phyloP scores from a whole-genome alignment of 2,329 filamentous ascomycete species.

The Aspergillus terreus region DNA sequence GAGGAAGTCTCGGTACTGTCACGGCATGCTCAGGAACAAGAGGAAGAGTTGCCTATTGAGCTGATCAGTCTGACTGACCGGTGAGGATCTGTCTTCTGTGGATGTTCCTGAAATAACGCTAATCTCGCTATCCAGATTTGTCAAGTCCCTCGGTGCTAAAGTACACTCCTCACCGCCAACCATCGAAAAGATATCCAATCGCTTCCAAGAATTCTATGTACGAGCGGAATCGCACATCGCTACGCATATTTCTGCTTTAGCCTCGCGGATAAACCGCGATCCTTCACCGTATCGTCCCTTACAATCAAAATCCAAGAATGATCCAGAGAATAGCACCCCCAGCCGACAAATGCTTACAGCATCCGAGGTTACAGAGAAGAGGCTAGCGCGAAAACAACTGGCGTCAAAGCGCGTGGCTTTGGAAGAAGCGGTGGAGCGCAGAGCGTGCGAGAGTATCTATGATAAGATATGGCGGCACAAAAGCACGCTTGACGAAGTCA shows the following conservation, averaged over 20 bases:
- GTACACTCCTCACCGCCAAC: conserved; percentile 79
- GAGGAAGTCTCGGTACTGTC: conserved; percentile 34
- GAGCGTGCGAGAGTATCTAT: conserved; percentile 81
- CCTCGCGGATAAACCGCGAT: conserved; percentile 69
- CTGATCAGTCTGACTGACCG: conserved; percentile 85
- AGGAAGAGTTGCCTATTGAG: conserved; percentile 91
- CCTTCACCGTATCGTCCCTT: conserved; percentile 56
- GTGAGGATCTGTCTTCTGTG: conserved; percentile 43
- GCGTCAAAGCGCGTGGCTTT: conserved; percentile 73
- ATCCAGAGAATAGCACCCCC: conserved; percentile 32
- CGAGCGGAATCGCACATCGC: conserved; percentile 76
- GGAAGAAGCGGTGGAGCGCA: conserved; percentile 87
- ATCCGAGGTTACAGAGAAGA: conserved; percentile 75
- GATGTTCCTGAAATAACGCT: not conserved
- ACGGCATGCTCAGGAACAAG: conserved; percentile 56
- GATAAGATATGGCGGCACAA: conserved; percentile 85
- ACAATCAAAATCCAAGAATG: conserved; percentile 51
- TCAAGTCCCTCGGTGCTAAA: conserved; percentile 83
- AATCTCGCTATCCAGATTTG: conserved; percentile 60
- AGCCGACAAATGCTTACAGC: conserved; percentile 88
- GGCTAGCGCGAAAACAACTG: conserved; percentile 71
- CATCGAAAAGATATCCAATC: conserved; percentile 74
- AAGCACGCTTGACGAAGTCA: conserved; percentile 87
- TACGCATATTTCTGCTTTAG: conserved; percentile 79
- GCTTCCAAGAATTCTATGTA: conserved; percentile 93